Evolutionary conservation across 768 basidiomycete genomes (phyloP).

Genomic region (Collybia sp.): DNA sequence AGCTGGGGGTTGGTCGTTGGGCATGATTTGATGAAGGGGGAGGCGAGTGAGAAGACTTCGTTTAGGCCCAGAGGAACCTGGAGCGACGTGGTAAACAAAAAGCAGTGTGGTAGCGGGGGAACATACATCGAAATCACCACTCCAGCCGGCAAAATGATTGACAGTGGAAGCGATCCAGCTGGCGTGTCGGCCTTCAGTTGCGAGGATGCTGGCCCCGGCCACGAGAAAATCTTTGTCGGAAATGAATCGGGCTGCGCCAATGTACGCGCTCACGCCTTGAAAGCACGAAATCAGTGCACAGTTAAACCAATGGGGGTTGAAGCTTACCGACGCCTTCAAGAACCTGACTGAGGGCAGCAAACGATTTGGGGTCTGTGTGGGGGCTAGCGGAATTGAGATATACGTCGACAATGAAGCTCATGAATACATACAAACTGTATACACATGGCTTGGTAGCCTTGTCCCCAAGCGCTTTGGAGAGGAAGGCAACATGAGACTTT

Average conservation of each 20-base stretch:
- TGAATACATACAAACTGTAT: slow-evolving; percentile 48
- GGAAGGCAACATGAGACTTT: slow-evolving; percentile 41
- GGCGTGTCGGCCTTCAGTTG: slow-evolving; percentile 46
- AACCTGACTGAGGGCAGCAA: slow-evolving; percentile 44
- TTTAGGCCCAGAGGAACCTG: slow-evolving; percentile 11
- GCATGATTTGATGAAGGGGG: slow-evolving; percentile 39
- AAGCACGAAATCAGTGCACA: neutral
- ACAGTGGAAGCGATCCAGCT: slow-evolving; percentile 35
- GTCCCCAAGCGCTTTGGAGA: slow-evolving; percentile 33
- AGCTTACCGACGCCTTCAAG: slow-evolving; percentile 49
- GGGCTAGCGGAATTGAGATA: slow-evolving; percentile 25
- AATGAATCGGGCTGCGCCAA: slow-evolving; percentile 41
- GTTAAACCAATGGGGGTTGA: neutral
- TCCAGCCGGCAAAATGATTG: slow-evolving; percentile 32
- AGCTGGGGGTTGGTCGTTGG: slow-evolving; percentile 39
- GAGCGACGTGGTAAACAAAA: slow-evolving; percentile 1
- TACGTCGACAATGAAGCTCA: neutral
- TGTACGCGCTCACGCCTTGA: slow-evolving; percentile 43
- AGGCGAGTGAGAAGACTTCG: slow-evolving; percentile 20
- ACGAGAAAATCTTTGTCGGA: slow-evolving; percentile 29
- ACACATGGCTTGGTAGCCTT: slow-evolving; percentile 50
- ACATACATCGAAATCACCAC: slow-evolving; percentile 36
- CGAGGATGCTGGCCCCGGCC: slow-evolving; percentile 43
- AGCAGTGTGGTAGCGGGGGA: neutral
- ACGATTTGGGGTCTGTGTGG: slow-evolving; percentile 42